phyloP scores from a whole-genome alignment of 805 yeast genomes.

The Kregervanrija pseudodelftensis region DNA sequence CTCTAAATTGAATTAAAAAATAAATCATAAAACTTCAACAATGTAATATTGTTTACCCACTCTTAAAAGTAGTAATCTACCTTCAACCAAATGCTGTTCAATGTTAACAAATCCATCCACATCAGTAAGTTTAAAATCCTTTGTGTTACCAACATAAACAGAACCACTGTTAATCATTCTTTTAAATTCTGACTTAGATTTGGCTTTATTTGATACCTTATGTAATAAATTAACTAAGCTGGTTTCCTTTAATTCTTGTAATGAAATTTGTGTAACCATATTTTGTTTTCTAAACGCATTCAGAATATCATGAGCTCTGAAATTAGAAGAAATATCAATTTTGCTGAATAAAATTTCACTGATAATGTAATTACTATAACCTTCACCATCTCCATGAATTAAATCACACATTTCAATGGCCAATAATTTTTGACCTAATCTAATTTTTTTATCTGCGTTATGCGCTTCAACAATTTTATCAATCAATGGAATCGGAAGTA shows the following conservation, averaged over 20 bases:
- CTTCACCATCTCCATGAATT: slow-evolving; percentile 76
- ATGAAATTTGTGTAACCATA: slow-evolving; percentile 35
- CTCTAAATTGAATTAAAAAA: no score
- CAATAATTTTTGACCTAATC: slow-evolving; percentile 68
- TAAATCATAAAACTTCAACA: slow-evolving; percentile 31
- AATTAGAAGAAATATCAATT: slow-evolving; percentile 23
- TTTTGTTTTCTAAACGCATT: slow-evolving; percentile 53
- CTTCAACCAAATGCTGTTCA: slow-evolving; percentile 48
- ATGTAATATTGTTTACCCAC: slow-evolving; percentile 69
- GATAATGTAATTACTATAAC: slow-evolving; percentile 58
- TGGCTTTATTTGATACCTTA: slow-evolving; percentile 39
- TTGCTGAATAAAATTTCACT: slow-evolving; percentile 54
- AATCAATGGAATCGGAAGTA: slow-evolving; percentile 61
- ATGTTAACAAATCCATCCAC: slow-evolving; percentile 40
- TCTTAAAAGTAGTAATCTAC: slow-evolving; percentile 54
- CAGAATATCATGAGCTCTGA: slow-evolving; percentile 43
- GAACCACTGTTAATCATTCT: slow-evolving; percentile 64
- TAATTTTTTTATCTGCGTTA: slow-evolving; percentile 45
- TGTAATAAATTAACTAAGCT: slow-evolving; percentile 49
- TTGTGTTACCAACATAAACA: slow-evolving; percentile 58
- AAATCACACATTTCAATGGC: slow-evolving; percentile 85
- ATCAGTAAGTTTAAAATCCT: slow-evolving; percentile 39
- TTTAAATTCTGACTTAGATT: slow-evolving; percentile 27
- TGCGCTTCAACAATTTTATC: slow-evolving; percentile 48
- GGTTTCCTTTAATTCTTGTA: slow-evolving; percentile 23